Evolutionary conservation across 1,139 yeast genomes (phyloP).

Genomic region (Magnusiomyces ingens): DNA sequence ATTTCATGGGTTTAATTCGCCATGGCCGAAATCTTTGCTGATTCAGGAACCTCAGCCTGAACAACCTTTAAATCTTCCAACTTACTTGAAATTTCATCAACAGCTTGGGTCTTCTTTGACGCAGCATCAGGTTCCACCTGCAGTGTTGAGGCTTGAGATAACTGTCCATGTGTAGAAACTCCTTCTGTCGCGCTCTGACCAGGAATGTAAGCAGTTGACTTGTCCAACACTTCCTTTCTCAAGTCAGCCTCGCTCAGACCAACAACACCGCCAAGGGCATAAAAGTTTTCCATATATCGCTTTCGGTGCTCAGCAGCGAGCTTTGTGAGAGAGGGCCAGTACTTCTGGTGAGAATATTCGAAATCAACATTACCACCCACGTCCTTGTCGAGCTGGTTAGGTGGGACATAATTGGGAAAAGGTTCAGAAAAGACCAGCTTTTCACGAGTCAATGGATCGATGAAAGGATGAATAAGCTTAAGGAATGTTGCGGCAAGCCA

Average conservation of each 20-base stretch:
- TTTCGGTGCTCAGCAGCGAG: conserved; percentile 51
- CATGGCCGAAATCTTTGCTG: not conserved
- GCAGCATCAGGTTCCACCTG: not conserved
- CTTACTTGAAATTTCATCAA: conserved; percentile 5
- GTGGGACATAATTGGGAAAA: conserved; percentile 72
- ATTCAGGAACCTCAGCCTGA: not conserved
- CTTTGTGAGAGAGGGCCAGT: conserved; percentile 68
- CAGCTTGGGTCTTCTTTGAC: not conserved
- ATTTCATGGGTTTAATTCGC: not conserved
- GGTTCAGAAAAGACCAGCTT: conserved; percentile 89
- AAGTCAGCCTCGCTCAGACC: conserved; percentile 82
- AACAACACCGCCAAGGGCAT: conserved; percentile 56
- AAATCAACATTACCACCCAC: conserved; percentile 83
- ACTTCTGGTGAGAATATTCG: conserved; percentile 67
- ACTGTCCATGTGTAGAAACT: not conserved
- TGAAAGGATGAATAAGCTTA: conserved; percentile 85
- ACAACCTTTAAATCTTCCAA: conserved; percentile 6
- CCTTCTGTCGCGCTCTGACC: too few relatives aligned
- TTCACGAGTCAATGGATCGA: conserved; percentile 90
- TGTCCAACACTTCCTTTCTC: conserved; percentile 32
- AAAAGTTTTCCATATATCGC: conserved; percentile 56
- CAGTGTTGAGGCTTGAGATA: not conserved
- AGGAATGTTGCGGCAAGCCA: conserved; percentile 88
- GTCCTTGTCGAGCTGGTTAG: conserved; percentile 70
- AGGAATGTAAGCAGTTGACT: conserved; percentile 3